Evolutionary conservation across 257 asterid species (phyloP), one percentile per base, ranked within the genome.

Genomic region (Scutellaria barbata): DNA sequence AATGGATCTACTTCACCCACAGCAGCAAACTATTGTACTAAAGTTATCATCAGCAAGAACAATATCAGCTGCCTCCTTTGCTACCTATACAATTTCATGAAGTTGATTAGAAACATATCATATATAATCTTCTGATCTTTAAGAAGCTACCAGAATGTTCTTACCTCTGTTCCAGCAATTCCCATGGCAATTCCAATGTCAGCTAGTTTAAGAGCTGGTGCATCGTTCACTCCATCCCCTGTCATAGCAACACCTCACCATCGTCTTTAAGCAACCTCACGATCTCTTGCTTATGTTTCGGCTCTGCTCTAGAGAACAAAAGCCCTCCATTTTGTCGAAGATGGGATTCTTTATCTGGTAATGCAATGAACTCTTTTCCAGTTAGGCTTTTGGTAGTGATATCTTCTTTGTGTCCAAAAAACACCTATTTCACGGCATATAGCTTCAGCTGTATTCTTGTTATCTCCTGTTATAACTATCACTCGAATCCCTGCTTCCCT

Each of bases 141-240:
- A 6, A 41, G 10, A 5, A 10, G 48, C 10, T 17, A 7, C 8
- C 5, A 40, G 16, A 17, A 42, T 42, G 45, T 12, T 55, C 10
- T 40, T 71, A 90, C 98, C 98, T 93, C 98, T 33, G 97, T 89
- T 53, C 97, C 97, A 17, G 97, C 74, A 42, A 93, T 84, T 45
- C 98, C 98, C 98, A 93, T 93, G 35, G 98, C 95, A 52, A 92
- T 90, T 48, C 98, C 98, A 73, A 93, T 87, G 77, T 90, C 96
- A 60, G 98, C 97, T 37, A 88, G 92, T 82, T 90, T 93, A 11
- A 93, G 72, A 3, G 98, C 97, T 46, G 98, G 98, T 51, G 98
- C 98, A 83, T 93, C 98, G 74, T 90, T 93, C 42, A 93, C 96
- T 13, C 98, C 98, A 74, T 93, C 98, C 35, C 98, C 98, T 40